Percentiles rank a stretch among this genome's conserved stretches.
Evolutionary conservation across 805 yeast species (phyloP).

Genomic region (Pichia heedii): DNA sequence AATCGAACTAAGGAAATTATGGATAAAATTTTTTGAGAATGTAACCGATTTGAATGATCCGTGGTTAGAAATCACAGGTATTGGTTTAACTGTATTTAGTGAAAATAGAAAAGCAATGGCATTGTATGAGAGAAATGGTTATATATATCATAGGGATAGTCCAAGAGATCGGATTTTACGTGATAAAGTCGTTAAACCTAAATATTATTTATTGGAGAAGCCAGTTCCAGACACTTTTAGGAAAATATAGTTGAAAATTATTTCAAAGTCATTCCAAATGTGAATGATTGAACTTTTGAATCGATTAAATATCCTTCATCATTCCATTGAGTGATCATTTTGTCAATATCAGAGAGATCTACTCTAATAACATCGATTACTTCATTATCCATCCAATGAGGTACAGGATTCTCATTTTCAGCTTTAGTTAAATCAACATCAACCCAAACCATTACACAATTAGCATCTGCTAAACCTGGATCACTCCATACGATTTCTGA

Average conservation of each 20-base stretch:
- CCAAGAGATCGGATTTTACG: slow-evolving; percentile 4
- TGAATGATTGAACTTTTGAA: slow-evolving; percentile 79
- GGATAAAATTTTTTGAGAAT: slow-evolving; percentile 1
- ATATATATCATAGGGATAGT: slow-evolving; percentile 2
- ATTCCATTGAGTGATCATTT: slow-evolving; percentile 41
- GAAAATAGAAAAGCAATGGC: slow-evolving; percentile 5
- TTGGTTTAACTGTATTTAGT: slow-evolving; percentile 11
- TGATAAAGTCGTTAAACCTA: slow-evolving; percentile 8
- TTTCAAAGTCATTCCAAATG: slow-evolving; percentile 45
- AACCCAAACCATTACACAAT: slow-evolving; percentile 68
- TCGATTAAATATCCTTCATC: slow-evolving; percentile 70
- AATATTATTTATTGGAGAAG: slow-evolving; percentile 11
- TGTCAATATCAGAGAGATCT: slow-evolving; percentile 51
- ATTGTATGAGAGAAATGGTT: slow-evolving; percentile 5
- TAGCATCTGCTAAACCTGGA: slow-evolving; percentile 80
- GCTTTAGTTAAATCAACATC: slow-evolving; percentile 61
- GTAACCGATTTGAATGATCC: slow-evolving; percentile 1
- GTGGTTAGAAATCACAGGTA: slow-evolving; percentile 1
- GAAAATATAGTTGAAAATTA: not conserved
- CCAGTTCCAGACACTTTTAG: not conserved
- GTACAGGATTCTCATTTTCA: slow-evolving; percentile 58
- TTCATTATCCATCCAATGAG: slow-evolving; percentile 82
- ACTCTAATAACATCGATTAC: slow-evolving; percentile 82
- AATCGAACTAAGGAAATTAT: slow-evolving; percentile 1
- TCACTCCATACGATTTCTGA: slow-evolving; percentile 32